A percentile compares a stretch with the other conserved stretches of the same genome.
Conservation (phyloP, 2,329 filamentous ascomycete genomes). For the Penicillium thymicola region DNA sequence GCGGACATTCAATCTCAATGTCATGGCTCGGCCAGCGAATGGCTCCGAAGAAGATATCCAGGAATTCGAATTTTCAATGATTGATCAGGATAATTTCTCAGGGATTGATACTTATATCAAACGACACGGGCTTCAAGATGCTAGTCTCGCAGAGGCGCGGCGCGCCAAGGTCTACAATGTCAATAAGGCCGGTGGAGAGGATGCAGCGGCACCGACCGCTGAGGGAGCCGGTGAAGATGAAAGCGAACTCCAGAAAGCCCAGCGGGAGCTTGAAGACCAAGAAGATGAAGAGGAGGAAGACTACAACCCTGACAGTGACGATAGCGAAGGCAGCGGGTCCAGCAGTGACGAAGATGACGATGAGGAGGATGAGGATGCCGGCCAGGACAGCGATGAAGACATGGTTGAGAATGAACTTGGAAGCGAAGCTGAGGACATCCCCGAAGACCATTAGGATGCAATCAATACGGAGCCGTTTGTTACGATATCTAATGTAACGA, state of each 20-base stretch:
- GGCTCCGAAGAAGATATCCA: slow-evolving; percentile 43
- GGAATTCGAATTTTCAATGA: slow-evolving; percentile 63
- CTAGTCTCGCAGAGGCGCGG: slow-evolving; percentile 59
- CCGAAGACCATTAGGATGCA: slow-evolving; percentile 25
- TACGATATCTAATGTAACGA: slow-evolving; percentile 1
- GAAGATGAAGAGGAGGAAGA: slow-evolving; percentile 51
- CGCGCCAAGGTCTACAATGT: slow-evolving; percentile 59
- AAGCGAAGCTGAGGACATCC: slow-evolving; percentile 43
- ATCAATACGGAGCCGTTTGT: neutral
- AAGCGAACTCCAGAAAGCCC: slow-evolving; percentile 57
- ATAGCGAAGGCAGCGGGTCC: slow-evolving; percentile 47
- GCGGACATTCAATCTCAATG: slow-evolving; percentile 64
- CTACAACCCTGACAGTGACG: slow-evolving; percentile 51
- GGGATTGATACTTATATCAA: slow-evolving; percentile 63
- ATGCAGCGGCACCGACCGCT: slow-evolving; percentile 19
- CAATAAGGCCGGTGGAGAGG: slow-evolving; percentile 36
- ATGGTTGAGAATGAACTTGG: slow-evolving; percentile 42
- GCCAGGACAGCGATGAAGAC: slow-evolving; percentile 30
- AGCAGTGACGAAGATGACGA: slow-evolving; percentile 42
- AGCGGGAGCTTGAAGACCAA: slow-evolving; percentile 52
- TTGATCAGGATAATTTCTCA: slow-evolving; percentile 61
- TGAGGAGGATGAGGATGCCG: slow-evolving; percentile 28
- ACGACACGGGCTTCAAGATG: slow-evolving; percentile 59
- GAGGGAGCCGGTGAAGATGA: slow-evolving; percentile 49
- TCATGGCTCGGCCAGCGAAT: slow-evolving; percentile 42